These are phyloP conservation scores for Phalaenopsis aphrodite DNA, from an alignment of 106 monocot genomes.

Conservation along the genomic window DNA sequence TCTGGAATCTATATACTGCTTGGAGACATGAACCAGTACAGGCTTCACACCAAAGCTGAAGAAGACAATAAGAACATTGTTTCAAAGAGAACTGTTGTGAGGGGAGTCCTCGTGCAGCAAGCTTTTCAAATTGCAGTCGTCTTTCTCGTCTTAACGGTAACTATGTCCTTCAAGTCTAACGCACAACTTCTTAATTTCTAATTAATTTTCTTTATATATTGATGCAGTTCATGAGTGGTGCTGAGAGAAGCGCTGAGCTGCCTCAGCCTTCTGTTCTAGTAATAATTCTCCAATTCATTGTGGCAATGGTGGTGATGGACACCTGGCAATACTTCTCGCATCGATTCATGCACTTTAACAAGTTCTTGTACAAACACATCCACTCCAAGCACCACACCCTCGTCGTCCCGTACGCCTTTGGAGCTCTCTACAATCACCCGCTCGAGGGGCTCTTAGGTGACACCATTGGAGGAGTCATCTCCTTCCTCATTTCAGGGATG, in stretches of 20 bases:
- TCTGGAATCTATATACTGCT: constrained; percentile 54
- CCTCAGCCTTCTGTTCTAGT: not conserved
- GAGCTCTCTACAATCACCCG: constrained; percentile 14
- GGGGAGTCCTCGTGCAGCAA: constrained; percentile 64
- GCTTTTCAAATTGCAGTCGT: constrained; percentile 44
- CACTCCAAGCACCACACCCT: constrained; percentile 12
- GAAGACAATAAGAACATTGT: constrained; percentile 49
- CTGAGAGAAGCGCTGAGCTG: no score
- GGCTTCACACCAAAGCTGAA: constrained; percentile 52
- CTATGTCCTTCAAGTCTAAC: not conserved
- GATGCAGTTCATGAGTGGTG: no score
- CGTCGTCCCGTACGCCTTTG: constrained; percentile 16
- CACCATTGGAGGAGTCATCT: not conserved
- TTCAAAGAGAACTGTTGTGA: constrained; percentile 44
- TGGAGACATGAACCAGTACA: constrained; percentile 31
- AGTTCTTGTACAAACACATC: constrained; percentile 1
- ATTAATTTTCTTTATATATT: no score
- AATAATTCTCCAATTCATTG: constrained; percentile 11
- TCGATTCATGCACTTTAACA: constrained; percentile 29
- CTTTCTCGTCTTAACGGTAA: constrained; percentile 33
- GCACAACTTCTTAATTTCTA: no score
- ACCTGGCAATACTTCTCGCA: constrained; percentile 31
- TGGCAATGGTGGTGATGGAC: constrained; percentile 32
- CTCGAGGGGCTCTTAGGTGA: not conserved
- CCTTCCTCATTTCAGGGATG: constrained; percentile 14